Evolutionary conservation across 345 rosid genomes (phyloP).

Genomic region (Acer saccharum): DNA sequence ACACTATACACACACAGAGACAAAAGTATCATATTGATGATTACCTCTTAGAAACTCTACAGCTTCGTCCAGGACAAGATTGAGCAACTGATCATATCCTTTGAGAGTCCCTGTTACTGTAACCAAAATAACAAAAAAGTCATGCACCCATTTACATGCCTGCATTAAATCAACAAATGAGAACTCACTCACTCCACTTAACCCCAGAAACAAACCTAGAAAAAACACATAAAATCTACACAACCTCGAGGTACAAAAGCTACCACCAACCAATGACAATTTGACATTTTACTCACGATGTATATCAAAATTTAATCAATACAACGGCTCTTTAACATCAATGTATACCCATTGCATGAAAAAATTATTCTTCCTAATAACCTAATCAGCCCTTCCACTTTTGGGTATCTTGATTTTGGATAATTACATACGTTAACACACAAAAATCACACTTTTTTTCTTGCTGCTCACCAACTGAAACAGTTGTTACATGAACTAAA

Average conservation of each 20-base stretch:
- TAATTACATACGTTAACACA: neutral
- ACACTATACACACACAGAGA: neutral
- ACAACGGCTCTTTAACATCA: neutral
- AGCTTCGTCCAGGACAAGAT: conserved; percentile 92
- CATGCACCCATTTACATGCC: neutral
- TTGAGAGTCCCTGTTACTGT: conserved; percentile 91
- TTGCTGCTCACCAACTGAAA: too few species aligned
- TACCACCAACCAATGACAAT: neutral
- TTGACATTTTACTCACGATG: neutral
- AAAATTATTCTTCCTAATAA: too few species aligned
- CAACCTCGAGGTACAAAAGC: neutral
- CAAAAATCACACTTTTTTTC: neutral
- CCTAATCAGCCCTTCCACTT: neutral
- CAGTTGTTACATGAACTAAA: too few species aligned
- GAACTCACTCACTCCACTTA: neutral
- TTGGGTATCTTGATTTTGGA: neutral
- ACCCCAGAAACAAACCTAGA: neutral
- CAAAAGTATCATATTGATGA: neutral
- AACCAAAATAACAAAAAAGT: conserved; percentile 12
- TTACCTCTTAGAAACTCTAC: conserved; percentile 87
- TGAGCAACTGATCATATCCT: conserved; percentile 91
- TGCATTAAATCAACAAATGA: neutral
- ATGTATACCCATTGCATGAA: neutral
- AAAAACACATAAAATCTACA: neutral
- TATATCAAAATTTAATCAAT: neutral